Evolutionary conservation across 192 early-diverging fungal species (phyloP), one percentile per base, ranked within the genome.

Genomic region (Umbelopsis ramanniana): DNA sequence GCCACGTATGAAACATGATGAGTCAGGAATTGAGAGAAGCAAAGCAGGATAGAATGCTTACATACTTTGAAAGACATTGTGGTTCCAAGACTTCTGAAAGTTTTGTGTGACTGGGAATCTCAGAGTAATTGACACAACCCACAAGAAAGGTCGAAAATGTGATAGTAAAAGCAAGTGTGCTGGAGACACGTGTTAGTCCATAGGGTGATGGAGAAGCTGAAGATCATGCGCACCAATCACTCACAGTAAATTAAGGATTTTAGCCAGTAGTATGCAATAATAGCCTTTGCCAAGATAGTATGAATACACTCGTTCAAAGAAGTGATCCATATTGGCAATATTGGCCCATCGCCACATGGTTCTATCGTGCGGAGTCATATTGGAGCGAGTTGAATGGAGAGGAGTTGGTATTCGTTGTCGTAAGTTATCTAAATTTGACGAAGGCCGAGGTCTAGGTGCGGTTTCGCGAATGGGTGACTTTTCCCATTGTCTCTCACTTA

Each of bases 211-310:
- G 3, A 6, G 26, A 17, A 26, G 81, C 48, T 38, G 33, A 43
- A 48, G 22, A 53, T 29, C 45, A 57, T 63, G 57, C n/a, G 47
- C 48, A n/a, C 19, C 17, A 2, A 21, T 50, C n/a, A 88, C 89
- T 84, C 84, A 92, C 88, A 96, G 71, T 60, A 98, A 82, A 72
- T 96, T 94, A 46, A 94, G 78, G 8, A 91, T 71, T 38, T 92
- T 81, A 23, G 88, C 82, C 17, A 99, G 78, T 21, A 98, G 73
- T 19, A 99, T 94, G 46, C 89, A 92, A 69, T 88, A 85, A 53
- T 93, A 82, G 11, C 98, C 98, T 74, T 96, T 96, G 52, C 96
- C 95, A 2, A 80, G 82, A 72, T 92, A 98, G 80, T 98, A 98
- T 12, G 85, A 70, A 73, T 99, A 98, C 21, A 97, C 89, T 43